phyloP scores from a whole-genome alignment of 257 asterid genomes.

The Solanum pinnatisectum region DNA sequence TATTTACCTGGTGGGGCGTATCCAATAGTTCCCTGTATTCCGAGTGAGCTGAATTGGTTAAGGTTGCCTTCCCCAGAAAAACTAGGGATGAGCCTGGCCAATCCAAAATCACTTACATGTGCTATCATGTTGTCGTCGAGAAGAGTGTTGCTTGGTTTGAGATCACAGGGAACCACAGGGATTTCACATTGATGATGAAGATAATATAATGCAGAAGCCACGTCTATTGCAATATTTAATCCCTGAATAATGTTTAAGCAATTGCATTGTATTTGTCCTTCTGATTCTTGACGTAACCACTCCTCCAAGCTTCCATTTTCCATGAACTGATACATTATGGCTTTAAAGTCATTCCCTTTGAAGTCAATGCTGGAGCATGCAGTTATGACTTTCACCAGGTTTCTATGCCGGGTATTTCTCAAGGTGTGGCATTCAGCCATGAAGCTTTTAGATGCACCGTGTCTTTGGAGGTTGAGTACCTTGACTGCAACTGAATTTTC shows the following conservation, averaged over 20 bases:
- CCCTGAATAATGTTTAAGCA: conserved; percentile 19
- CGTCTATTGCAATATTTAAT: conserved; percentile 2
- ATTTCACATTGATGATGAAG: conserved; percentile 32
- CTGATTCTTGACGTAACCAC: conserved; percentile 34
- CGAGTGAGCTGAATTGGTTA: not conserved
- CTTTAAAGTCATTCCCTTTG: conserved; percentile 32
- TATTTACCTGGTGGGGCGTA: not conserved
- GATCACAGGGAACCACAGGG: conserved; percentile 30
- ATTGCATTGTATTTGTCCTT: not conserved
- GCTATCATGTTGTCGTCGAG: not conserved
- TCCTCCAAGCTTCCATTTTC: conserved; percentile 40
- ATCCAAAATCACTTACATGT: not conserved
- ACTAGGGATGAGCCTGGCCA: not conserved
- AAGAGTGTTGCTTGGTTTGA: not conserved
- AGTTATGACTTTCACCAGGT: conserved; percentile 39
- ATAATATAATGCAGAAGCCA: conserved; percentile 36
- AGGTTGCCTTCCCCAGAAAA: not conserved
- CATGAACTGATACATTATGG: conserved; percentile 30
- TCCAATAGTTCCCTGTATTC: not conserved
- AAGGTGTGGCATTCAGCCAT: conserved; percentile 32
- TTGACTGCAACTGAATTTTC: conserved; percentile 28
- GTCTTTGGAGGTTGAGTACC: conserved; percentile 27
- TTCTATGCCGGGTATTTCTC: conserved; percentile 25
- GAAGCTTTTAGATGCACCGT: conserved; percentile 35
- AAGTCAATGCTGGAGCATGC: conserved; percentile 40